Percentiles rank a stretch among this genome's conserved stretches.
Conservation (phyloP, 1,284 basidiomycete genomes). For the Cutaneotrichosporon cutaneum region DNA sequence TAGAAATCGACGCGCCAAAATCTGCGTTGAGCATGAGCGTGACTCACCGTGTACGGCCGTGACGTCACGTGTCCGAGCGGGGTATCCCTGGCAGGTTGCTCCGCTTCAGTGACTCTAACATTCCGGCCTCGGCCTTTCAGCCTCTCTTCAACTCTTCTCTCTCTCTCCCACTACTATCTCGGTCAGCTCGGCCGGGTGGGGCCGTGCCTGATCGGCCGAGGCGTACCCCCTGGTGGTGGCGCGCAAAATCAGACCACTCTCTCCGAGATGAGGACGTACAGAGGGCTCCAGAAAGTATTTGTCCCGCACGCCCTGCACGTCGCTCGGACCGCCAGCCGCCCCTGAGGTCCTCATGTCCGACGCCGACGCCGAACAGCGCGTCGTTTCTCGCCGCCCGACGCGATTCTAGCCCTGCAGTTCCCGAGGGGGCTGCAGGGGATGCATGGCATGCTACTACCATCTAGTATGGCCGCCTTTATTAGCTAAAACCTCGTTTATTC, state of each 20-base stretch:
- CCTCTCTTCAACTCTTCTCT: background rate
- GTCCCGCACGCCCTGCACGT: too few relatives aligned
- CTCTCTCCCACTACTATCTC: background rate
- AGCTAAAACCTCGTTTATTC: too few relatives aligned
- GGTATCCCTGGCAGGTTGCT: background rate
- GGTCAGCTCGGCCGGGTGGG: constrained; percentile 4
- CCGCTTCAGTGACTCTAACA: background rate
- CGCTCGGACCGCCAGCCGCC: too few relatives aligned
- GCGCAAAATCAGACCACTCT: background rate
- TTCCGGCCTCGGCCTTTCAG: background rate
- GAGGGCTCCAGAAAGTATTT: too few relatives aligned
- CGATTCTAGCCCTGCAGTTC: too few relatives aligned
- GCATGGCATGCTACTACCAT: too few relatives aligned
- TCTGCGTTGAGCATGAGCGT: background rate
- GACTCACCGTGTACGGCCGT: background rate
- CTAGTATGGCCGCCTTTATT: too few relatives aligned
- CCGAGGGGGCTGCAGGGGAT: too few relatives aligned
- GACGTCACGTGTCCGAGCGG: background rate
- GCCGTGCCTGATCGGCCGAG: constrained; percentile 3
- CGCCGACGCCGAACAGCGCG: too few relatives aligned
- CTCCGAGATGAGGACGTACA: background rate
- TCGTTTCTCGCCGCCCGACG: too few relatives aligned
- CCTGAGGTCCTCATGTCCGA: too few relatives aligned
- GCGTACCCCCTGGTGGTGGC: background rate
- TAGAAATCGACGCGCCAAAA: background rate